Base-by-base conservation (phyloP, 1,284 basidiomycete genomes). In the Stygiomarasmius scandens region DNA sequence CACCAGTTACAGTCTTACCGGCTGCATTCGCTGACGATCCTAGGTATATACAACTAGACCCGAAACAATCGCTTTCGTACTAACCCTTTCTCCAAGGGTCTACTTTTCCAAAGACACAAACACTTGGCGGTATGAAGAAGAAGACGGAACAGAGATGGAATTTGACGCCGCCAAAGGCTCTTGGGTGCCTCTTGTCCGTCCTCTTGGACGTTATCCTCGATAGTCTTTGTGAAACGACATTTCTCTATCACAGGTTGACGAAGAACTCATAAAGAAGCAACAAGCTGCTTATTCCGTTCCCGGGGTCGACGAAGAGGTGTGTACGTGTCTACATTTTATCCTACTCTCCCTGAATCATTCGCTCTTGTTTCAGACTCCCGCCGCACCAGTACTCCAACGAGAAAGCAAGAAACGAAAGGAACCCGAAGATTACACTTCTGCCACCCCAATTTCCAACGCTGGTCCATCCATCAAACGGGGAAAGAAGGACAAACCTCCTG, bases 241-340 rank as follows among this genome's bases (percentile, higher is more conserved):
- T 49, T 58, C 43, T 64, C 55, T 47, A 55, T 22, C 59, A 87
- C 60, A 81, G 93, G 77, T 94, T 34, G 91, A 93, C 64, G 93
- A 95, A 61, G 90, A 92, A 60, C 78, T 90, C 22, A 69, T 95
- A 60, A 87, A 86, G 67, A 87, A 86, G 36, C 95, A 98, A 70
- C 96, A 97, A 74, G 93, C 92, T 2, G 94, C 93, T 1, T 98
- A 98, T 73, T 90, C 93, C 2, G 80, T 98, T 1, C 81, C 80
- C 27, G 96, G 95, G 14, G 92, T 97, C 6, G 93, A 98, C 69
- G 95, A 98, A 78, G 85, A 87, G 76, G 94, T 93, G 70, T 69
- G 86, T 76, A 47, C 52, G 29, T 32, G 29, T 32, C 29, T 32
- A 55, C 41, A 57, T 60, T 59, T 58, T 66, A 63, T 48, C 52